phyloP scores from a whole-genome alignment of 1,284 basidiomycete species.

The Quambalaria eucalypti region DNA sequence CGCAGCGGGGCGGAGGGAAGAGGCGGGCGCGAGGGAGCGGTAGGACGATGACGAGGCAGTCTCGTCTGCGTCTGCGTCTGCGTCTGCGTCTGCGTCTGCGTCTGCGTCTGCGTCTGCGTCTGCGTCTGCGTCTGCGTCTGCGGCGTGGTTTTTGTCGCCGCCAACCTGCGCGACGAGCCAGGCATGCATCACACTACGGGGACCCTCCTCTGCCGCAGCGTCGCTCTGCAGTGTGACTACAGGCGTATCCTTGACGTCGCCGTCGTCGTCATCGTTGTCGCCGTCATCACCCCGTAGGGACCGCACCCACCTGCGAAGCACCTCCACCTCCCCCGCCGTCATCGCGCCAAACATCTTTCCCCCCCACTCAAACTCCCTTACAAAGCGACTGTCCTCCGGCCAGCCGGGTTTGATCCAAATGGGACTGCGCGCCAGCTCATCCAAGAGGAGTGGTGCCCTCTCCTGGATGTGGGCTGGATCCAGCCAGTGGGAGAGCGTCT shows the following conservation, averaged over 20 bases:
- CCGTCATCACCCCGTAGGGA: background rate
- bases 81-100: background rate
- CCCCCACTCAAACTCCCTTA: background rate
- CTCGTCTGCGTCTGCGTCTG: too few relatives aligned
- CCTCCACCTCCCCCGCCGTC: background rate
- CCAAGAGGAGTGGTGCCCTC: background rate
- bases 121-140: too few relatives aligned
- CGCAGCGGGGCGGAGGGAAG: too few relatives aligned
- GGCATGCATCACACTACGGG: background rate
- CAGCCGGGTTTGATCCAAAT: background rate
- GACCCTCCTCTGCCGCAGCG: background rate
- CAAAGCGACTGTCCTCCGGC: background rate
- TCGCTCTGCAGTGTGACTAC: background rate
- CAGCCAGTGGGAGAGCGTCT: background rate
- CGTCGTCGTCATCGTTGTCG: background rate
- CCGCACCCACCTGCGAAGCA: background rate
- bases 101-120: too few relatives aligned
- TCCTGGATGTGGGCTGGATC: background rate
- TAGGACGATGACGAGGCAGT: background rate
- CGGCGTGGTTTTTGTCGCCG: too few relatives aligned
- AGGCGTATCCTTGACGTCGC: background rate
- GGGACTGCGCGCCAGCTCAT: background rate
- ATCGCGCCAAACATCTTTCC: constrained; percentile 2
- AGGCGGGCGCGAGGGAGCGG: too few relatives aligned
- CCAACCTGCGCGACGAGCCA: too few relatives aligned